Conservation (phyloP, 1,284 basidiomycete species). For the Polyporus tsugae region DNA sequence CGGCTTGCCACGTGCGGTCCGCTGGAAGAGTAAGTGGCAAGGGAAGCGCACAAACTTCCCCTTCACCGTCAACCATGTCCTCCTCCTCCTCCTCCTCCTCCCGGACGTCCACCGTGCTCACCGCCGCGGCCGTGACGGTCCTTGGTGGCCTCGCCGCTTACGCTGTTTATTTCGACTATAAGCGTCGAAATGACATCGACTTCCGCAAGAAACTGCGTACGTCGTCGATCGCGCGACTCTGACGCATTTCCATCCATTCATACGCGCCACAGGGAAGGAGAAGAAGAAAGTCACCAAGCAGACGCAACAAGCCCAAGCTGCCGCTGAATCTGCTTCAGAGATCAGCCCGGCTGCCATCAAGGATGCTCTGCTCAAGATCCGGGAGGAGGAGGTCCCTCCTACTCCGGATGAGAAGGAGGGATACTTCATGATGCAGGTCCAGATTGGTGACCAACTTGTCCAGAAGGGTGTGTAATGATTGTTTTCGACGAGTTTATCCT, state of each 20-base stretch:
- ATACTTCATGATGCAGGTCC: slow-evolving; percentile 93
- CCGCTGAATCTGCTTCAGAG: slow-evolving; percentile 48
- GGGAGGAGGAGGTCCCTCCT: slow-evolving; percentile 70
- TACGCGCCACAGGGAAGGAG: slow-evolving; percentile 77
- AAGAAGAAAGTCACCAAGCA: slow-evolving; percentile 90
- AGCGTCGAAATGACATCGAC: slow-evolving; percentile 84
- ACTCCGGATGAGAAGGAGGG: slow-evolving; percentile 81
- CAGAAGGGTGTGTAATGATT: slow-evolving; percentile 65
- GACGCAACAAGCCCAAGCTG: slow-evolving; percentile 62
- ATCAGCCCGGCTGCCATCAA: slow-evolving; percentile 62
- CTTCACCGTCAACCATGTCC: slow-evolving; percentile 36
- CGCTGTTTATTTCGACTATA: slow-evolving; percentile 95
- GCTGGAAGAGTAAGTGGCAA: slow-evolving; percentile 20
- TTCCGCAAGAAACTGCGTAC: slow-evolving; percentile 92
- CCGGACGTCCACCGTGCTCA: slow-evolving; percentile 48
- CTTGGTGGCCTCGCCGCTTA: slow-evolving; percentile 77
- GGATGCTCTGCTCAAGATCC: slow-evolving; percentile 68
- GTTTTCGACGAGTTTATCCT: too few species aligned
- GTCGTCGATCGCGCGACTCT: slow-evolving; percentile 45
- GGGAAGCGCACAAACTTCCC: slow-evolving; percentile 33
- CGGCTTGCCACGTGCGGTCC: slow-evolving; percentile 21
- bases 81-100: slow-evolving; percentile 33
- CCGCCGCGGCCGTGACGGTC: slow-evolving; percentile 74
- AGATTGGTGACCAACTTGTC: slow-evolving; percentile 87
- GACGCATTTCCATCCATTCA: slow-evolving; percentile 8